Evolutionary conservation across 768 basidiomycete species (phyloP).

Genomic region (Lyophyllum shimeji): DNA sequence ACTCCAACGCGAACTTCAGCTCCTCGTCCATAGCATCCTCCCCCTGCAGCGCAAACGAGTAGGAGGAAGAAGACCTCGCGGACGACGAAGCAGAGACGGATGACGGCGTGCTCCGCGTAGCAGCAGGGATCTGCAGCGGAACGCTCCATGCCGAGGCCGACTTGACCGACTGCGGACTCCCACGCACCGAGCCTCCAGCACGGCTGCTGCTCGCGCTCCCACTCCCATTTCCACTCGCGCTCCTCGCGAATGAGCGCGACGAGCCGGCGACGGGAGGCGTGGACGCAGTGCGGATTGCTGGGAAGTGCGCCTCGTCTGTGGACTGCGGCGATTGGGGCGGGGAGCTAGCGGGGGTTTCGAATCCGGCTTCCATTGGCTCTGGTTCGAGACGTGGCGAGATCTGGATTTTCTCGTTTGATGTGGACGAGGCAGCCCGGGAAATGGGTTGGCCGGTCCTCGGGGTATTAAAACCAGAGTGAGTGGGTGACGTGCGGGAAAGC

Average conservation of each 20-base stretch:
- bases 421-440: conserved; percentile 26
- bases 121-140: background rate
- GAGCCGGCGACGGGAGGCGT: background rate
- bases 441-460: conserved; percentile 23
- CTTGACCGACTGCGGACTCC: conserved; percentile 13
- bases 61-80: conserved; percentile 14
- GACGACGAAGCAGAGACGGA: conserved; percentile 8
- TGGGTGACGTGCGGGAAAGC: conserved; percentile 16
- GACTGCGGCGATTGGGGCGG: conserved; percentile 28
- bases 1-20: conserved; percentile 59
- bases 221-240: conserved; percentile 5
- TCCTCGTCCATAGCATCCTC: conserved; percentile 59
- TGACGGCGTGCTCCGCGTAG: background rate
- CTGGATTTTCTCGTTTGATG: conserved; percentile 54
- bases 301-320: conserved; percentile 20
- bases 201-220: background rate
- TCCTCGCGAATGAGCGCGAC: background rate
- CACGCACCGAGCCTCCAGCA: conserved; percentile 1
- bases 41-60: conserved; percentile 11
- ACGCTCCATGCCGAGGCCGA: conserved; percentile 17
- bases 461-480: conserved; percentile 21
- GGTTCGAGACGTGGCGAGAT: conserved; percentile 48
- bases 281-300: conserved; percentile 26
- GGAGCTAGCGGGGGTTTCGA: conserved; percentile 21
- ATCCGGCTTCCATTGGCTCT: conserved; percentile 59